These are phyloP conservation scores for Tetrahymena thermophila DNA, from an alignment of 73 alveolate species.

Conservation along the genomic window DNA sequence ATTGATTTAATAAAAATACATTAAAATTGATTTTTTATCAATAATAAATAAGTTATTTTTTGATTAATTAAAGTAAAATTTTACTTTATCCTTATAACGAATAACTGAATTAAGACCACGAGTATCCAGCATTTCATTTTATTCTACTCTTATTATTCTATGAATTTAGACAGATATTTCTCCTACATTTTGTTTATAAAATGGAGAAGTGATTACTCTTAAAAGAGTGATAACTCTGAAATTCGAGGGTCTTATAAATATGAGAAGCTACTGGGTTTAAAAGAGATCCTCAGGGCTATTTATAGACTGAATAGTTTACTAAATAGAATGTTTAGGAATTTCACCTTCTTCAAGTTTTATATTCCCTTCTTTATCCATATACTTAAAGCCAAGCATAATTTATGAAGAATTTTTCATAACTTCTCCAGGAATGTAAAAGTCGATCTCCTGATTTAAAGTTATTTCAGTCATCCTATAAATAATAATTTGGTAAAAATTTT, in stretches of 20 bases:
- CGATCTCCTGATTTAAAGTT: background rate
- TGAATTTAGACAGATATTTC: background rate
- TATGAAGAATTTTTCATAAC: background rate
- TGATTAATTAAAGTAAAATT: background rate
- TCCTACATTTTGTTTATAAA: background rate
- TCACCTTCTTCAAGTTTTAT: background rate
- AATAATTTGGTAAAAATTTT: background rate
- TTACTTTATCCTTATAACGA: background rate
- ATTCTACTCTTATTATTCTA: background rate
- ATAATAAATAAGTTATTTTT: too few species aligned
- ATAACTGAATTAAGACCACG: background rate
- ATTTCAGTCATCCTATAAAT: background rate
- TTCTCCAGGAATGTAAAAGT: background rate
- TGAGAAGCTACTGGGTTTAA: background rate
- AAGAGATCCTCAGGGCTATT: background rate
- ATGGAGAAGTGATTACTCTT: background rate
- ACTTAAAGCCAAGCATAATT: background rate
- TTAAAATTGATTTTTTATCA: background rate
- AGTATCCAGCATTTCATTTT: background rate
- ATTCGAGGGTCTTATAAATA: background rate
- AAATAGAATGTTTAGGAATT: background rate
- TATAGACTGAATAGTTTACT: background rate
- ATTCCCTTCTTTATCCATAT: background rate
- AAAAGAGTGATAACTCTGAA: background rate
- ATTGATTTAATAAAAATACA: background rate